Evolutionary conservation across 495 filamentous ascomycete species (phyloP), one percentile per base, ranked within the genome.

Genomic region (Neurospora sp.): DNA sequence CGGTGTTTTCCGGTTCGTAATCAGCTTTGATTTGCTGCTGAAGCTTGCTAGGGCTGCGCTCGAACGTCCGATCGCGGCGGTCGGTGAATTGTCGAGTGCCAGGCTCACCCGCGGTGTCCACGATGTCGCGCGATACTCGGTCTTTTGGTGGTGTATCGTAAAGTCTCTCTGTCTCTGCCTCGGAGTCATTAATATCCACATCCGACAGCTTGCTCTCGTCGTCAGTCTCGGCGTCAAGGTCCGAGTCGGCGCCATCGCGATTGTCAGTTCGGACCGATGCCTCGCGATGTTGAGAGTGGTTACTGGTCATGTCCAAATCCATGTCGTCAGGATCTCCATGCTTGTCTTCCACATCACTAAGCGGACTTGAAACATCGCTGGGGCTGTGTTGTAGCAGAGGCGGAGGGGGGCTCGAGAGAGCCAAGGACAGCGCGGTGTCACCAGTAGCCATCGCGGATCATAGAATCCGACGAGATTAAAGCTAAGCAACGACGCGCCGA

Each of bases 121-220:
- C 75, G 8, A 90, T 85, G 68, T 93, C 90, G 80, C 91, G 87
- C 76, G 85, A 85, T 74, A 86, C 85, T 75, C 86, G 86, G 75
- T 85, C 82, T 74, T 94, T 93, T 72, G 92, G 89, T 27, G 96
- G 96, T n/a, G 95, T 94, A 78, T 92, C 89, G 75, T 96, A 95
- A 76, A 98, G 86, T 70, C 96, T 89, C 83, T 98, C 96, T 8
- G 96, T 99, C 83, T 98, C 96, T 38, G 96, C 96, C 82, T 99
- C 96, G n/a, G 96, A 97, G 82, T 98, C 95, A 75, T 91, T 91
- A 72, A 91, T 90, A 71, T 85, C 83, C 70, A 90, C 90, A 61
- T 85, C 83, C 20, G 84, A 86, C 71, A 85, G 78, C 69, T 86
- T 84, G 77, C 74, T 80, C 65, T 80, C 78, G 39, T 73, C 74